These are phyloP conservation scores for Cryphonectria naterciae DNA, from an alignment of 2,329 filamentous ascomycete genomes.

Conservation along the genomic window DNA sequence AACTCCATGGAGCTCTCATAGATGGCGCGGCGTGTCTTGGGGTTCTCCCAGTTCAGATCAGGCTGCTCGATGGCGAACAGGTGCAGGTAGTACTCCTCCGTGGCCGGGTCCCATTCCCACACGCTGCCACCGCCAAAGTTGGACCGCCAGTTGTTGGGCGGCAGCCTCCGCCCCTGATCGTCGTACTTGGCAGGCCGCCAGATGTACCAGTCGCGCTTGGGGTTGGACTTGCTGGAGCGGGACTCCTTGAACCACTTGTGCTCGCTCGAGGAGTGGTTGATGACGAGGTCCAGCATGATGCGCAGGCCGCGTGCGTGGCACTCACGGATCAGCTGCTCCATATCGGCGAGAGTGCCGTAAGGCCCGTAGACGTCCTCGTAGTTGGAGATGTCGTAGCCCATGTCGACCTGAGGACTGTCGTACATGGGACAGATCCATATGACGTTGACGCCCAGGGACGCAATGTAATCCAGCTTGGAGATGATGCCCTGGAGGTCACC, in stretches of 20 bases:
- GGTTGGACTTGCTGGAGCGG: slow-evolving; percentile 52
- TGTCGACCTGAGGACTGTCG: slow-evolving; percentile 63
- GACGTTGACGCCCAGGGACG: slow-evolving; percentile 60
- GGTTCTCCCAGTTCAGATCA: slow-evolving; percentile 79
- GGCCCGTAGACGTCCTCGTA: slow-evolving; percentile 68
- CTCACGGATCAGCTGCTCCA: slow-evolving; percentile 64
- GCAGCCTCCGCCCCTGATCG: slow-evolving; percentile 54
- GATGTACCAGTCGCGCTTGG: slow-evolving; percentile 66
- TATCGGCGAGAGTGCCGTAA: slow-evolving; percentile 70
- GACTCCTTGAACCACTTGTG: slow-evolving; percentile 64
- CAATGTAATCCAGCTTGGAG: slow-evolving; percentile 58
- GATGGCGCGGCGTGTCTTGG: slow-evolving; percentile 65
- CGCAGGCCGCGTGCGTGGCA: slow-evolving; percentile 68
- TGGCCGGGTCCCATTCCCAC: slow-evolving; percentile 55
- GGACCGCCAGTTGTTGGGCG: slow-evolving; percentile 63
- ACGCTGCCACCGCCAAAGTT: slow-evolving; percentile 42
- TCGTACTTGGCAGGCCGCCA: slow-evolving; percentile 62
- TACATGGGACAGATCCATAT: slow-evolving; percentile 58
- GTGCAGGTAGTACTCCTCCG: slow-evolving; percentile 63
- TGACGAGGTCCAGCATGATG: slow-evolving; percentile 72
- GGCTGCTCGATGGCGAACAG: slow-evolving; percentile 74
- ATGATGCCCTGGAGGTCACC: slow-evolving; percentile 51
- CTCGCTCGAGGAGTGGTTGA: slow-evolving; percentile 69
- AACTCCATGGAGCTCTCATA: slow-evolving; percentile 69
- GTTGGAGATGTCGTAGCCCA: slow-evolving; percentile 73